Conservation (phyloP, 176 grass and related monocot species). For the Luzula sylvatica region DNA sequence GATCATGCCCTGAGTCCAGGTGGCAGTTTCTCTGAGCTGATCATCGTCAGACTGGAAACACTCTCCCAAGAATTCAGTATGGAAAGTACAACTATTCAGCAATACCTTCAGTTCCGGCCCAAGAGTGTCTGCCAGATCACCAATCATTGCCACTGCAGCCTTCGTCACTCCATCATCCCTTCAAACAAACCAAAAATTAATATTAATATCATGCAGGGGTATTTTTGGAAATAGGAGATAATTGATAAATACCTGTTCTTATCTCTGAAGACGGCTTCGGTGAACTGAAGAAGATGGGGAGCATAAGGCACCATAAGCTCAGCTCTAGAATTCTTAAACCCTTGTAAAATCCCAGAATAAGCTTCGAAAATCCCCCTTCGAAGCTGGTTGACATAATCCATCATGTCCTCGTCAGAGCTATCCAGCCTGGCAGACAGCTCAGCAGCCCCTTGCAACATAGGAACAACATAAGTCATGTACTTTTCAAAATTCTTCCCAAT, state of each 20-base stretch:
- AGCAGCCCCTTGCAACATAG: constrained; percentile 54
- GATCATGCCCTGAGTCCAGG: constrained; percentile 68
- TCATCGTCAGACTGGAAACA: constrained; percentile 52
- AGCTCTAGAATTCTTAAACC: constrained; percentile 51
- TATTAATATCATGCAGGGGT: background rate
- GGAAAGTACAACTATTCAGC: constrained; percentile 40
- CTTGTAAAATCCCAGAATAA: constrained; percentile 63
- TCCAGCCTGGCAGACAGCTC: constrained; percentile 36
- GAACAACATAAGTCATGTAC: constrained; percentile 40
- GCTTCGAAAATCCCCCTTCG: constrained; percentile 58
- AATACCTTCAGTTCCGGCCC: constrained; percentile 46
- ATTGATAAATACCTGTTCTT: constrained; percentile 28
- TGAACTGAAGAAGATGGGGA: constrained; percentile 43
- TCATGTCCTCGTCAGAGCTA: constrained; percentile 36
- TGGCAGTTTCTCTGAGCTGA: constrained; percentile 52
- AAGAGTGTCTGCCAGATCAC: constrained; percentile 46
- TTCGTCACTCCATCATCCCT: constrained; percentile 52
- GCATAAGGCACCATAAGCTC: constrained; percentile 56
- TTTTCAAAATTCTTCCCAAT: constrained; percentile 67
- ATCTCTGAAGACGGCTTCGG: constrained; percentile 43
- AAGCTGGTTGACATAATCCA: constrained; percentile 50
- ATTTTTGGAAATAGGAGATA: background rate
- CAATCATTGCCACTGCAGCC: constrained; percentile 50
- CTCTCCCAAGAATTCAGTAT: constrained; percentile 40
- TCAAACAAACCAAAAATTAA: background rate